Evolutionary conservation across 805 yeast genomes (phyloP), one percentile per base, ranked within the genome.

Genomic region (Sungouiella blattae): DNA sequence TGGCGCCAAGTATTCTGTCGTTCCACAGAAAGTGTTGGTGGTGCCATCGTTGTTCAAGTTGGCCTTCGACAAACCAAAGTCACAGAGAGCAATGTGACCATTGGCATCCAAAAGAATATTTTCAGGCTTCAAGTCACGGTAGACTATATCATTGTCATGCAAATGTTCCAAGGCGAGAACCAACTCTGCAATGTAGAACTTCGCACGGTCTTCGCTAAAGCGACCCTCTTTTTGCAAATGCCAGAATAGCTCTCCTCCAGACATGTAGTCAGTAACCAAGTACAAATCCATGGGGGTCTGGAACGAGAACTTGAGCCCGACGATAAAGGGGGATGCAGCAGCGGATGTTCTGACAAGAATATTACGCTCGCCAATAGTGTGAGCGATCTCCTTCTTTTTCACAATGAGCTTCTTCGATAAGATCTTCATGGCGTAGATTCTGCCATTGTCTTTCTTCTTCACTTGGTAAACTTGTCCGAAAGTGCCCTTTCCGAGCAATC

Each of bases 401-500:
- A 93, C 96, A 59, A 93, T 93, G 28, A 88, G 91, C 58, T 89
- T 89, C 61, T 93, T 93, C 17, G 95, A 84, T 35, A 93, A 75
- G 18, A 91, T 95, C 64, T 93, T 93, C 98, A 93, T 93, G 26
- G 98, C 98, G 58, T 93, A 93, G 39, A 93, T 83, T 51, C 97
- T 77, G 40, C 78, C 77, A 6, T 95, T 87, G 57, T 93, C 98
- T 48, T 74, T 75, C 73, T 91, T 93, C 44, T 83, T 80, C 28
- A 93, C 98, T 67, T 93, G 98, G 63, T 83, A 93, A 24, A 91
- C 98, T 66, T 87, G 96, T 21, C 98, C 98, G 69, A 91, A 91
- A 1, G 98, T 93, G 36, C 98, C 98, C 57, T 87, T 88, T 42
- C 98, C 98, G 42, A 91, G 69, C 35, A 91, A 69, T 53, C 96